phyloP scores from a whole-genome alignment of 2,329 filamentous ascomycete genomes.

The Cryphonectria carpinicola region DNA sequence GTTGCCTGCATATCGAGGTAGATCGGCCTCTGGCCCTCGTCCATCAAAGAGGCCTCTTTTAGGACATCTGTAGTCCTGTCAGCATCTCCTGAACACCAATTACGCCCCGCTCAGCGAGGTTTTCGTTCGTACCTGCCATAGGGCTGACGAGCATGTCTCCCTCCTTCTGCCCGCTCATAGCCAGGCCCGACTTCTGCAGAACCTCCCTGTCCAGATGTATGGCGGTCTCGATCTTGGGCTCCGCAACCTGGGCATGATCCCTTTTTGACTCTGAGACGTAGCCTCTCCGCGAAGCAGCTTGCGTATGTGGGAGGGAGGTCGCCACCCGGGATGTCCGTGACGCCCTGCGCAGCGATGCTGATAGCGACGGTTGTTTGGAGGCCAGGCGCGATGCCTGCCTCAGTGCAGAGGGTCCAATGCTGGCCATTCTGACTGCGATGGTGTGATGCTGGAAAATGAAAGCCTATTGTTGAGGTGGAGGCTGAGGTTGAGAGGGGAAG shows the following conservation, averaged over 20 bases:
- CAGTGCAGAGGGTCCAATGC: conserved; percentile 68
- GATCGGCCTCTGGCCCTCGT: conserved; percentile 89
- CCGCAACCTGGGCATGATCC: conserved; percentile 80
- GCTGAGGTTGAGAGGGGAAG: conserved; percentile 17
- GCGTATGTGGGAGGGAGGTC: conserved; percentile 35
- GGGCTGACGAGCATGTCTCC: conserved; percentile 77
- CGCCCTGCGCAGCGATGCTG: conserved; percentile 40
- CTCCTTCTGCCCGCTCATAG: conserved; percentile 52
- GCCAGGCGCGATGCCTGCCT: conserved; percentile 73
- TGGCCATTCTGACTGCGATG: conserved; percentile 56
- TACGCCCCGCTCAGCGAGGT: neutral
- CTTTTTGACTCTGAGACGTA: conserved; percentile 87
- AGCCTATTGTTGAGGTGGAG: neutral
- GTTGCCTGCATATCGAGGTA: conserved; percentile 99
- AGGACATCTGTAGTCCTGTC: conserved; percentile 64
- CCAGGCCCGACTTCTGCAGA: conserved; percentile 69
- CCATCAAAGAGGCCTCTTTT: conserved; percentile 90
- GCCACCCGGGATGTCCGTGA: conserved; percentile 40
- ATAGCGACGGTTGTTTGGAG: conserved; percentile 45
- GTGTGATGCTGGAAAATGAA: neutral
- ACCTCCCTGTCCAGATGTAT: conserved; percentile 86
- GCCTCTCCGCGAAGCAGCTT: conserved; percentile 50
- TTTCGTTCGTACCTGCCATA: conserved; percentile 60
- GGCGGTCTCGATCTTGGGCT: conserved; percentile 78
- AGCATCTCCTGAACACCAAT: neutral